These are phyloP conservation scores for Celoporthe dispersa DNA, from an alignment of 2,329 filamentous ascomycete genomes.

Conservation along the genomic window DNA sequence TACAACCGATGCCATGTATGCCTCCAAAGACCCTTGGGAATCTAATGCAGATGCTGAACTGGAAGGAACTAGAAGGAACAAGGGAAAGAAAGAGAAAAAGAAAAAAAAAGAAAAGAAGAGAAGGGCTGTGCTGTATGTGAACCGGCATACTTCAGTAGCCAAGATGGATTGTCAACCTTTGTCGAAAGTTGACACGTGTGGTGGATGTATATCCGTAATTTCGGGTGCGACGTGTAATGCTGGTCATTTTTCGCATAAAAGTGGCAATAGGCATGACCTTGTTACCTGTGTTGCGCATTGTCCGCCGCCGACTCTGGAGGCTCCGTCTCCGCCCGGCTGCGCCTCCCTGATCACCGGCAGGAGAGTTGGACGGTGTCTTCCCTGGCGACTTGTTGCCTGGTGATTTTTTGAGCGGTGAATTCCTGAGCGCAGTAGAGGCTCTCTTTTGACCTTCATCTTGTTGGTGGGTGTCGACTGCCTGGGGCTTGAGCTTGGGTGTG, in stretches of 20 bases:
- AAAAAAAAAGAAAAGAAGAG: background rate
- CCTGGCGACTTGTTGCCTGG: conserved; percentile 7
- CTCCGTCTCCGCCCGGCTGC: background rate
- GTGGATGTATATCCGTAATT: background rate
- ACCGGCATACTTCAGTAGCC: background rate
- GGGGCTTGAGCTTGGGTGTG: conserved; percentile 4
- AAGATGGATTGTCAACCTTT: background rate
- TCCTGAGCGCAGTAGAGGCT: background rate
- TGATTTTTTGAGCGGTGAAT: background rate
- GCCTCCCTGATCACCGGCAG: background rate
- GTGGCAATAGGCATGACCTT: background rate
- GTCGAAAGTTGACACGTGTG: background rate
- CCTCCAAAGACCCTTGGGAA: conserved; percentile 6
- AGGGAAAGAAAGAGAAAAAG: background rate
- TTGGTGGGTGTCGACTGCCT: conserved; percentile 21
- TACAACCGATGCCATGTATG: background rate
- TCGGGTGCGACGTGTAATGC: background rate
- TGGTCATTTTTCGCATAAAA: background rate
- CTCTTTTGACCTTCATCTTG: conserved; percentile 26
- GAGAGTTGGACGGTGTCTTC: conserved; percentile 17
- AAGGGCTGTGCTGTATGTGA: background rate
- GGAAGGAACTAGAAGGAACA: background rate
- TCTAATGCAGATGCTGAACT: conserved; percentile 12
- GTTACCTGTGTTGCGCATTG: background rate
- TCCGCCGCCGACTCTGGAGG: background rate